These are phyloP conservation scores for Starmera stellimalicola DNA, from an alignment of 1,139 yeast genomes.

Conservation along the genomic window DNA sequence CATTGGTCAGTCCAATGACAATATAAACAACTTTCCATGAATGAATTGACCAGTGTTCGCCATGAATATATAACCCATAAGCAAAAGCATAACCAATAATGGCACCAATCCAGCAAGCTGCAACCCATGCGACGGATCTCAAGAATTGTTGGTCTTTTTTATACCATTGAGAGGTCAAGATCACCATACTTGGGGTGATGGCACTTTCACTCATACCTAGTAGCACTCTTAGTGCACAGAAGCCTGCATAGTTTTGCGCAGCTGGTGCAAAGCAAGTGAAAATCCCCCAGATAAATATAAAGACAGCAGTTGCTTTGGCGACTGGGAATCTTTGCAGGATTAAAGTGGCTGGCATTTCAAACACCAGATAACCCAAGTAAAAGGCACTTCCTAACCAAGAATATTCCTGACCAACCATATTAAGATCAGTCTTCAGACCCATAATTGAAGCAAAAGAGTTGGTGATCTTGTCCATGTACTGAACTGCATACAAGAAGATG, in stretches of 20 bases:
- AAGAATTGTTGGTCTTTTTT: slow-evolving; percentile 40
- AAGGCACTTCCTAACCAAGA: slow-evolving; percentile 40
- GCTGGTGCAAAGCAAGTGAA: slow-evolving; percentile 31
- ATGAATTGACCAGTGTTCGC: slow-evolving; percentile 23
- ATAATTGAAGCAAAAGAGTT: slow-evolving; percentile 8
- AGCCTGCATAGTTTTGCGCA: slow-evolving; percentile 30
- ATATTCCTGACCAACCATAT: slow-evolving; percentile 19
- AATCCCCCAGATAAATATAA: slow-evolving; percentile 38
- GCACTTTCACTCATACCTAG: slow-evolving; percentile 38
- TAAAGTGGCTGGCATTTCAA: slow-evolving; percentile 34
- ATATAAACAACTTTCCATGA: slow-evolving; percentile 40
- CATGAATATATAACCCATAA: slow-evolving; percentile 30
- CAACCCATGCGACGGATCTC: slow-evolving; percentile 40
- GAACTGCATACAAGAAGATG: slow-evolving; percentile 13
- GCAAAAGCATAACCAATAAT: slow-evolving; percentile 33
- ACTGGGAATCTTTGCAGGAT: slow-evolving; percentile 35
- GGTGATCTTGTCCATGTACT: slow-evolving; percentile 14
- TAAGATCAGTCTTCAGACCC: slow-evolving; percentile 2
- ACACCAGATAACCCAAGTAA: slow-evolving; percentile 38
- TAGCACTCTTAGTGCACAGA: slow-evolving; percentile 32
- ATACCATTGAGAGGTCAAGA: slow-evolving; percentile 47
- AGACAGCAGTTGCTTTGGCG: slow-evolving; percentile 27
- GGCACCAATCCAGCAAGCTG: slow-evolving; percentile 39
- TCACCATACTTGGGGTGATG: slow-evolving; percentile 42
- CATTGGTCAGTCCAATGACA: slow-evolving; percentile 36